A percentile compares a stretch with the other conserved stretches of the same genome.
These are phyloP conservation scores for Urochloa ruziziensis DNA, from an alignment of 176 grass and related monocot species.

Conservation along the genomic window DNA sequence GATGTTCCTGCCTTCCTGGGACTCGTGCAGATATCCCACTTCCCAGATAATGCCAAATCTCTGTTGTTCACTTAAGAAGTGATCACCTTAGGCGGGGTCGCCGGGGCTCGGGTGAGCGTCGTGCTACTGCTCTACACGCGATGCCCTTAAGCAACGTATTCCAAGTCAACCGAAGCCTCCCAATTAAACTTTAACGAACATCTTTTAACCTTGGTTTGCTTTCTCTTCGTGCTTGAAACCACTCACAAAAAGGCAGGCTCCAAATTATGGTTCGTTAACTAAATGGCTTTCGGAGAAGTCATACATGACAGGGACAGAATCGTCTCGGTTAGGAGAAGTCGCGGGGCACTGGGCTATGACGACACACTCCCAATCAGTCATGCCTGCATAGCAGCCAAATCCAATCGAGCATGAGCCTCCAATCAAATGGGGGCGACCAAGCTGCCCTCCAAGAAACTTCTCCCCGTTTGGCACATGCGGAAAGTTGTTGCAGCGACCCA, in stretches of 20 bases:
- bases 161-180: background rate
- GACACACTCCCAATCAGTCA: background rate
- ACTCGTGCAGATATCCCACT: too few species aligned
- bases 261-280: background rate
- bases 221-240: too few species aligned
- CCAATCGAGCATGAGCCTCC: conserved; percentile 15
- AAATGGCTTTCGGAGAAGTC: background rate
- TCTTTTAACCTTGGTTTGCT: background rate
- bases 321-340: background rate
- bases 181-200: background rate
- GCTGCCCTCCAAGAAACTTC: conserved; percentile 22
- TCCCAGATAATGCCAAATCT: too few species aligned
- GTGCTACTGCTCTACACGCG: too few species aligned
- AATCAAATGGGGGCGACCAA: conserved; percentile 25
- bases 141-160: too few species aligned
- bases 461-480: conserved; percentile 1
- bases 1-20: too few species aligned
- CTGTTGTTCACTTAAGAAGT: too few species aligned
- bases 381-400: background rate
- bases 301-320: background rate
- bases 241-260: background rate
- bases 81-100: too few species aligned
- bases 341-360: background rate
- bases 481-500: background rate
- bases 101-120: too few species aligned